Conservation (phyloP, 768 basidiomycete species). For the Collybia sordida region DNA sequence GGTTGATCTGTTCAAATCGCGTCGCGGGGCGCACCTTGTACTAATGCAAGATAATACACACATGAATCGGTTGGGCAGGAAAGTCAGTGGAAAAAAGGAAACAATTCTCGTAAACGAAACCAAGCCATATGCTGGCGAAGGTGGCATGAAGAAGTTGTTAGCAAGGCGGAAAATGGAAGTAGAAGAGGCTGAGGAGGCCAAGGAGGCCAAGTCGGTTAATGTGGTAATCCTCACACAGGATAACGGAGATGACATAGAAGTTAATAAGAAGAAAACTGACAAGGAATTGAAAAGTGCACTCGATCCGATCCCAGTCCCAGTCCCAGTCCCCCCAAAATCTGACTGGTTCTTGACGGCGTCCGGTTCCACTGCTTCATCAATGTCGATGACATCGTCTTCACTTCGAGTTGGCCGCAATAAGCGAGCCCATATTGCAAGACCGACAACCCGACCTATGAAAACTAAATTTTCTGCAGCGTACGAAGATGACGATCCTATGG, state of each 20-base stretch:
- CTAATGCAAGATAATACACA: slow-evolving; percentile 64
- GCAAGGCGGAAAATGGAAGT: slow-evolving; percentile 61
- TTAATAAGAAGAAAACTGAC: slow-evolving; percentile 11
- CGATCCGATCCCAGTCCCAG: slow-evolving; percentile 12
- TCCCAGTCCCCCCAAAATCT: slow-evolving; percentile 22
- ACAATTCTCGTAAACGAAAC: slow-evolving; percentile 47
- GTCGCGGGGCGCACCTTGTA: slow-evolving; percentile 39
- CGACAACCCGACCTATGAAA: slow-evolving; percentile 40
- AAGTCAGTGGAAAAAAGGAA: slow-evolving; percentile 36
- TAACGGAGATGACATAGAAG: slow-evolving; percentile 29
- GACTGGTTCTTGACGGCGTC: slow-evolving; percentile 33
- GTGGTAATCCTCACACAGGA: slow-evolving; percentile 20
- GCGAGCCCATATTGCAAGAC: slow-evolving; percentile 63
- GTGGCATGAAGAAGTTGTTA: slow-evolving; percentile 76
- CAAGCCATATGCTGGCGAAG: slow-evolving; percentile 78
- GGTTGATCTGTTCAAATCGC: slow-evolving; percentile 66
- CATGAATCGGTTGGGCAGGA: slow-evolving; percentile 45
- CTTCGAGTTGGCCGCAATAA: slow-evolving; percentile 67
- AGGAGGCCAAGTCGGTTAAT: slow-evolving; percentile 23
- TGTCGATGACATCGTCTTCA: slow-evolving; percentile 41
- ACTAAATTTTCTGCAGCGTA: slow-evolving; percentile 69
- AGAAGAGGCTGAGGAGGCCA: slow-evolving; percentile 38
- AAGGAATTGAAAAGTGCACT: slow-evolving; percentile 15
- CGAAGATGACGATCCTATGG: slow-evolving; percentile 49
- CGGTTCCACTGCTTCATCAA: slow-evolving; percentile 23